phyloP scores from a whole-genome alignment of 208 protist genomes.

The Dictyostelium gargantuum region DNA sequence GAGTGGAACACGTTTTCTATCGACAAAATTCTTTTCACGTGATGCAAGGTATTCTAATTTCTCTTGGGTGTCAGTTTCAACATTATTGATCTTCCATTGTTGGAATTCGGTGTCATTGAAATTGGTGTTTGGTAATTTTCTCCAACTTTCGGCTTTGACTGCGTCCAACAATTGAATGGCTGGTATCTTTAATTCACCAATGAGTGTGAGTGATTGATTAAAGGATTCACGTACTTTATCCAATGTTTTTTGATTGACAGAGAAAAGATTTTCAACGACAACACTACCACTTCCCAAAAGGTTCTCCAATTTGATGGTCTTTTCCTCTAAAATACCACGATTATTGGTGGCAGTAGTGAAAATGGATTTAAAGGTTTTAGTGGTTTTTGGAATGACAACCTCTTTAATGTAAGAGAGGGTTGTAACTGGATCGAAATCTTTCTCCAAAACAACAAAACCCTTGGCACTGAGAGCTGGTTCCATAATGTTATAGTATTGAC shows the following conservation, averaged over 20 bases:
- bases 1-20: not conserved
- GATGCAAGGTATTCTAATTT: not conserved
- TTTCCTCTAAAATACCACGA: not conserved
- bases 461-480: not conserved
- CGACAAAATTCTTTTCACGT: not conserved
- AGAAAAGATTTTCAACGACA: slow-evolving; percentile 48
- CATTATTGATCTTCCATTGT: slow-evolving; percentile 21
- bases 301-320: not conserved
- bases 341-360: not conserved
- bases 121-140: not conserved
- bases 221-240: not conserved
- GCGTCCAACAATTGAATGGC: not conserved
- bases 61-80: not conserved
- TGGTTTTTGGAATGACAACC: not conserved
- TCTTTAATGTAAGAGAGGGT: not conserved
- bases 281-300: not conserved
- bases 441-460: slow-evolving; percentile 19
- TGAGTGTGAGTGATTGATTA: not conserved
- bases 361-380: not conserved
- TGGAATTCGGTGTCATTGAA: not conserved
- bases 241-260: slow-evolving; percentile 49
- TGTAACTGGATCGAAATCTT: not conserved
- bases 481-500: not conserved
- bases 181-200: slow-evolving; percentile 16
- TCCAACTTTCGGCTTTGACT: not conserved